Evolutionary conservation across 129 eudicot genomes (phyloP).

Genomic region (Apium graveolens): DNA sequence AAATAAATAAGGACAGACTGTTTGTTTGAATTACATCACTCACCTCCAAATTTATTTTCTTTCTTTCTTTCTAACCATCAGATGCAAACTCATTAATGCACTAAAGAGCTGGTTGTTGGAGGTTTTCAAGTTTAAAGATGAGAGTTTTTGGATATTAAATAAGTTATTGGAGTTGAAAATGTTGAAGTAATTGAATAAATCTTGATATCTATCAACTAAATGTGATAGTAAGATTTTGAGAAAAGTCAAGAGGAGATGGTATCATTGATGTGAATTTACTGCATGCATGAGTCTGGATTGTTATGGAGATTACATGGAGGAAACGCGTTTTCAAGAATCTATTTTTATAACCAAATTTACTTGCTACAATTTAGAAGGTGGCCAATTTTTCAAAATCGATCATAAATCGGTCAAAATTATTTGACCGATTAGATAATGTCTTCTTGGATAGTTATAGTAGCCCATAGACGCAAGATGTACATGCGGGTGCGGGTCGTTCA

Average conservation of each 20-base stretch:
- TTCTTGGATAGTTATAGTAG: too few species aligned
- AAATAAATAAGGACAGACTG: constrained; percentile 8
- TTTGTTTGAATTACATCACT: background rate
- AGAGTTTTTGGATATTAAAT: background rate
- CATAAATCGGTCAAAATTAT: too few species aligned
- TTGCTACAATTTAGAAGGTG: too few species aligned
- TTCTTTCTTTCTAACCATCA: constrained; percentile 11
- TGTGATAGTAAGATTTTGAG: too few species aligned
- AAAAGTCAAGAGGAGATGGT: background rate
- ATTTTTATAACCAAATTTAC: background rate
- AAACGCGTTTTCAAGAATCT: background rate
- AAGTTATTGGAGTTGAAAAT: background rate
- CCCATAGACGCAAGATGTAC: too few species aligned
- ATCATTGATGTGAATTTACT: background rate
- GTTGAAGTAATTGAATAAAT: too few species aligned
- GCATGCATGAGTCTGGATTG: background rate
- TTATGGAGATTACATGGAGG: background rate
- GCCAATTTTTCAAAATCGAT: too few species aligned
- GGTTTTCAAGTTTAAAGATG: constrained; percentile 4
- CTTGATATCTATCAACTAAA: too few species aligned
- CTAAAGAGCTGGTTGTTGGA: constrained; percentile 13
- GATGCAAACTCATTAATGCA: constrained; percentile 15
- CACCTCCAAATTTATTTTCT: background rate
- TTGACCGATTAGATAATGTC: too few species aligned
- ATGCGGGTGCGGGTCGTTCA: too few species aligned